Percentiles rank a stretch among this genome's conserved stretches.
Evolutionary conservation across 768 basidiomycete species (phyloP).

Genomic region (Rickenella mellea): DNA sequence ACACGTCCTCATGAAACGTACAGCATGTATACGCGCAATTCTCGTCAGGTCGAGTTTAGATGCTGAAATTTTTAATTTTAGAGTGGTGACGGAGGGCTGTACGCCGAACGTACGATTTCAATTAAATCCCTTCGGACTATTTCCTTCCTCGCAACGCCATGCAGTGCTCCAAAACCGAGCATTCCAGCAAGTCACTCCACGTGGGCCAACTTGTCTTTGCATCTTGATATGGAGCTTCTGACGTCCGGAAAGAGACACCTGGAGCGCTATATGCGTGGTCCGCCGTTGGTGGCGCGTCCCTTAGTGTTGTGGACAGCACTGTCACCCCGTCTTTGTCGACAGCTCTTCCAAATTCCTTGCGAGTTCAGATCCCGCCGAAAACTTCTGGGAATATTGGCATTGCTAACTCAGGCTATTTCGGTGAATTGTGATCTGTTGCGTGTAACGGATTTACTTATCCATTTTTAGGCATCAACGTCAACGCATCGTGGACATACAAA

Average conservation of each 20-base stretch:
- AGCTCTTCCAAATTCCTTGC: conserved; percentile 55
- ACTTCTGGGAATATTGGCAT: conserved; percentile 36
- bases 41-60: background rate
- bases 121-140: background rate
- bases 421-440: conserved; percentile 21
- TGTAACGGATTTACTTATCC: background rate
- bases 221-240: background rate
- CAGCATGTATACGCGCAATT: background rate
- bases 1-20: background rate
- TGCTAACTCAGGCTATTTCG: conserved; percentile 49
- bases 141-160: background rate
- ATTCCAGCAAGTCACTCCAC: conserved; percentile 52
- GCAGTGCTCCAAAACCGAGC: conserved; percentile 62
- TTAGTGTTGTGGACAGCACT: conserved; percentile 39
- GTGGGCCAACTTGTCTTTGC: conserved; percentile 18
- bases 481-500: conserved; percentile 42
- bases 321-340: conserved; percentile 40
- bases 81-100: conserved; percentile 65
- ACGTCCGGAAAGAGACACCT: conserved; percentile 27
- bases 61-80: conserved; percentile 10
- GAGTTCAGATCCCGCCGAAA: conserved; percentile 34
- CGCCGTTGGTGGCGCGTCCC: conserved; percentile 29
- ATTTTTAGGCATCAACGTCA: conserved; percentile 43
- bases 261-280: conserved; percentile 45
- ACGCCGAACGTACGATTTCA: conserved; percentile 42